Conservation (phyloP, 202 grass and related monocot genomes). For the Zoysia matrella region DNA sequence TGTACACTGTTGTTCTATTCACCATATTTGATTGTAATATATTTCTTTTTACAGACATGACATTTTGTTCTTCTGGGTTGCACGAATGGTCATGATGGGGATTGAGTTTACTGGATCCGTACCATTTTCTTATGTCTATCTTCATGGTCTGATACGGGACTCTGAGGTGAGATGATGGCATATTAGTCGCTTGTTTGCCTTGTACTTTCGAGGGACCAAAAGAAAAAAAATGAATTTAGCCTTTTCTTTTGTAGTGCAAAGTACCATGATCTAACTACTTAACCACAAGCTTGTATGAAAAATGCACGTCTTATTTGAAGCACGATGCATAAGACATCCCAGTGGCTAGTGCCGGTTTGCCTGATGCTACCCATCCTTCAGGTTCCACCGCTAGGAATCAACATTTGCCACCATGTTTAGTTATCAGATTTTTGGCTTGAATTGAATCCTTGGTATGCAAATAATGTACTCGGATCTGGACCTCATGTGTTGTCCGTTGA, state of each 20-base stretch:
- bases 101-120: conserved; percentile 90
- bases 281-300: conserved; percentile 23
- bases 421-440: neutral
- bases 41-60: conserved; percentile 78
- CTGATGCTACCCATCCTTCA: conserved; percentile 24
- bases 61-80: conserved; percentile 99
- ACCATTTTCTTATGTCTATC: conserved; percentile 95
- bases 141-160: conserved; percentile 97
- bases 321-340: conserved; percentile 14
- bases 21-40: conserved; percentile 33
- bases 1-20: conserved; percentile 37
- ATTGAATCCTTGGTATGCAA: conserved; percentile 21
- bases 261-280: conserved; percentile 20
- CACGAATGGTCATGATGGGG: conserved; percentile 99
- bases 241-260: conserved; percentile 22
- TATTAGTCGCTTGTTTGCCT: conserved; percentile 8
- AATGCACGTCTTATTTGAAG: neutral
- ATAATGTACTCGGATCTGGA: conserved; percentile 6
- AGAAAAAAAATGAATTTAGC: neutral
- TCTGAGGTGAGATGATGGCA: conserved; percentile 67
- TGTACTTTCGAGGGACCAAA: conserved; percentile 19
- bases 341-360: neutral
- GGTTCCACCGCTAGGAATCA: conserved; percentile 11
- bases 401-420: neutral
- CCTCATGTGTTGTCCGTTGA: conserved; percentile 26